phyloP scores from a whole-genome alignment of 441 rosid species.

The Jatropha podagrica region DNA sequence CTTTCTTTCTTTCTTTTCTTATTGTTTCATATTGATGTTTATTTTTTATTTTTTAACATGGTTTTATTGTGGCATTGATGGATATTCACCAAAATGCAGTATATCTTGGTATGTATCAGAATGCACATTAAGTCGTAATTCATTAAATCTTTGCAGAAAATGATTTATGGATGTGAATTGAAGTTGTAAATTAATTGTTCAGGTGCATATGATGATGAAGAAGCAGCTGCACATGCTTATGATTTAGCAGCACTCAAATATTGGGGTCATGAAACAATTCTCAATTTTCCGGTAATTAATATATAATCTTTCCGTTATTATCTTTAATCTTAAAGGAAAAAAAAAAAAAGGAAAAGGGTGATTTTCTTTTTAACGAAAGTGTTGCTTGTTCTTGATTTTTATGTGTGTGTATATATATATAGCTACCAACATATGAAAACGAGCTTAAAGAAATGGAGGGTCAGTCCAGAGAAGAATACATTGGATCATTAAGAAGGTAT shows the following conservation, averaged over 20 bases:
- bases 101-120: constrained; percentile 46
- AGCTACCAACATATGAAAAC: constrained; percentile 49
- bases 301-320: not conserved
- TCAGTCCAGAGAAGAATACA: constrained; percentile 70
- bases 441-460: constrained; percentile 73
- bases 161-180: too few relatives aligned
- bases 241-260: constrained; percentile 96
- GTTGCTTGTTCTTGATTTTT: not conserved
- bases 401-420: not conserved
- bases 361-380: not conserved
- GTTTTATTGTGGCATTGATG: not conserved
- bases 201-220: constrained; percentile 93
- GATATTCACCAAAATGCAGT: constrained; percentile 35
- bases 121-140: too few relatives aligned
- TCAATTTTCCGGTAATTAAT: constrained; percentile 69
- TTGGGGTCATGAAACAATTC: constrained; percentile 84
- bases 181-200: not conserved
- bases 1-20: too few relatives aligned
- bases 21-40: not conserved
- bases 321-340: not conserved
- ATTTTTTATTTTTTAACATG: not conserved
- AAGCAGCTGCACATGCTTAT: constrained; percentile 88
- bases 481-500: constrained; percentile 75
- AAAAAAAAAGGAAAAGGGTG: too few relatives aligned
- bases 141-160: too few relatives aligned